These are phyloP conservation scores for Cercospora berteroae DNA, from an alignment of 2,329 filamentous ascomycete species.

Conservation along the genomic window DNA sequence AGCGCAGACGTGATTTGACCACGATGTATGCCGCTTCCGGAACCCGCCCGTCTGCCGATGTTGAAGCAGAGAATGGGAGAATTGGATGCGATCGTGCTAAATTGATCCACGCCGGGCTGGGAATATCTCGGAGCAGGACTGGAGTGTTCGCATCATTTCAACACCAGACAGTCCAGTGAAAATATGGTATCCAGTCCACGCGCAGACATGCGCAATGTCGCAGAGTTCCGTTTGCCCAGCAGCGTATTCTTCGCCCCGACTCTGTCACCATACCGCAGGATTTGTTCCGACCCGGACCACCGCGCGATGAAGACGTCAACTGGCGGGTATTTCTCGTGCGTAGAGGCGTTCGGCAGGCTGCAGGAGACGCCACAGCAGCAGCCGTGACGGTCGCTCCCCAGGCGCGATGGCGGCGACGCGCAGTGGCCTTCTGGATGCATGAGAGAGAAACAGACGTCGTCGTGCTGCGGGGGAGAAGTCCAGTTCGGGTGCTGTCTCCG, in stretches of 20 bases:
- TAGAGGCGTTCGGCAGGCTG: neutral
- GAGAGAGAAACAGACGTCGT: neutral
- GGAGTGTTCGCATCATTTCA: neutral
- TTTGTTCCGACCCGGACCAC: neutral
- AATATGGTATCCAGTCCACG: slow-evolving; percentile 3
- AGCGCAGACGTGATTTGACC: neutral
- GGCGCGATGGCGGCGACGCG: neutral
- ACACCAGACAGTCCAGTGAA: neutral
- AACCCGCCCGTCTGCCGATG: slow-evolving; percentile 9
- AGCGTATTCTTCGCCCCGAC: slow-evolving; percentile 7
- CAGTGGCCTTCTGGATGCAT: neutral
- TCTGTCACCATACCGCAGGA: neutral
- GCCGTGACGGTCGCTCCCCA: neutral
- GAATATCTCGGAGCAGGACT: slow-evolving; percentile 3
- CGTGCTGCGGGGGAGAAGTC: neutral
- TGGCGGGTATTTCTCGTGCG: neutral
- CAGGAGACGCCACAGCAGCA: neutral
- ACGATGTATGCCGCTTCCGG: neutral
- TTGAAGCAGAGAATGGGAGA: neutral
- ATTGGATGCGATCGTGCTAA: neutral
- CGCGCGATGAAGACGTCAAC: neutral
- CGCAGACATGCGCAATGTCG: neutral
- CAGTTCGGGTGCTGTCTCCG: neutral
- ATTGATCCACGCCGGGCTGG: neutral
- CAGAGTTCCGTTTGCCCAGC: neutral